Base-by-base conservation (phyloP, 257 asterid genomes). In the Avicennia marina region DNA sequence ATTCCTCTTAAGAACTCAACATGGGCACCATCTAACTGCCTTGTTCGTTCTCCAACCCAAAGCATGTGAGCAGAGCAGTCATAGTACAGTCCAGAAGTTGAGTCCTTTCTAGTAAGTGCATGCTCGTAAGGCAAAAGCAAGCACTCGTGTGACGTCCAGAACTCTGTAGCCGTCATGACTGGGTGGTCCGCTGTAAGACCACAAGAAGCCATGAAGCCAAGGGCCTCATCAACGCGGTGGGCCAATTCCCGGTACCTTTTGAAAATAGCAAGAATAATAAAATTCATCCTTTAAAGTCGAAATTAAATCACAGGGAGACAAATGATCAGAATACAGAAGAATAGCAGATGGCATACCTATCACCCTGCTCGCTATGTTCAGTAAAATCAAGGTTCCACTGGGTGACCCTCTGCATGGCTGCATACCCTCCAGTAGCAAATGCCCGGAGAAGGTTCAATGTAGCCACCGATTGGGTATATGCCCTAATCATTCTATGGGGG, bases 321-420 rank as follows among this genome's bases (percentile, higher is more conserved):
- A 44, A 36, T 12, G 18, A 19, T 19, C 11, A 4, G 34, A 58
- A 18, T 4, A 15, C 39, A 56, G 38, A n/a, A 38, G 11, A 34
- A 16, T 11, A 29, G 33, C 27, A 20, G 41, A 67, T 4, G 33
- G 31, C 44, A 60, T 26, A 82, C 94, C 94, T 82, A 58, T 85
- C 94, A 17, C 88, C 95, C 68, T 82, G 95, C 72, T 82, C 91
- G 6, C 88, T 85, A 22, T 75, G 86, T 52, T 80, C 79, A 3
- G 86, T 78, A 60, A 85, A 85, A 72, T 82, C 95, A n/a, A 85
- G 95, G 60, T 82, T 85, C 95, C 95, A 85, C 52, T 82, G 84
- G 16, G 72, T 75, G 63, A 85, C 88, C 68, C 95, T 77, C 71
- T 82, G 91, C 86, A 85, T 75, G 39, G 86, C 88, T 29, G 95